Base-by-base conservation (phyloP, 108 stramenopile species). In the Aurantiochytrium sp. region DNA sequence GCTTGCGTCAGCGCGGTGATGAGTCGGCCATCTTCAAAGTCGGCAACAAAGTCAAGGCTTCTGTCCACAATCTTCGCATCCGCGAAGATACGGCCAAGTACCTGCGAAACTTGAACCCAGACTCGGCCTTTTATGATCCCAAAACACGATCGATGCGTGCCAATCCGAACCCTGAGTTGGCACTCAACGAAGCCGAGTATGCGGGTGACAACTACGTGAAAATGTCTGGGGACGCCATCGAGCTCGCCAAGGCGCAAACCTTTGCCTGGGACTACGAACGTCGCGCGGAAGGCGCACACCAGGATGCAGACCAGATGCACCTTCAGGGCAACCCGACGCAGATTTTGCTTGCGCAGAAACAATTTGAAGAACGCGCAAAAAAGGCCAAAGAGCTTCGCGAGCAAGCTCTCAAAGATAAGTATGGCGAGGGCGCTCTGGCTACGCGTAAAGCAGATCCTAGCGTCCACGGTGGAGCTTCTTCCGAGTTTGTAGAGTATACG, bases 81-180 rank as follows among this genome's bases (percentile, higher is more conserved):
- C 96, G 99, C 43, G 99, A 99, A 90, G 99, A 99, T 92, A 98
- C 97, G 47, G 98, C 98, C 73, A 99, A 99, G 90, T 99, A 99
- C 92, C 92, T 99, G 64, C 93, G 97, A 58, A 99, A 99, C 90
- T 92, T 99, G 18, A 96, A 98, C 92, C 95, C 96, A 12, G 96
- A 98, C 87, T 95, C 95, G 14, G 97, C 97, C 19, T 97, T 96
- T 83, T 98, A 98, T 89, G 98, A 98, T 94, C 97, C 97, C 12
- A 98, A 98, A 89, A 94, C 95, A 5, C 92, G 98, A n/a, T 95
- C 96, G 10, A 99, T 99, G 99, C 92, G 99, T 55, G 97, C 96
- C 60, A 99, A 99, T 94, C 99, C 99, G 14, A 95, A 97, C 90
- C 97, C 98, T 3, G 93, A 97, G 59, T 89, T 92, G 72, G 90